Evolutionary conservation across 2,329 filamentous ascomycete genomes (phyloP).

Genomic region (Lithohypha guttulata): DNA sequence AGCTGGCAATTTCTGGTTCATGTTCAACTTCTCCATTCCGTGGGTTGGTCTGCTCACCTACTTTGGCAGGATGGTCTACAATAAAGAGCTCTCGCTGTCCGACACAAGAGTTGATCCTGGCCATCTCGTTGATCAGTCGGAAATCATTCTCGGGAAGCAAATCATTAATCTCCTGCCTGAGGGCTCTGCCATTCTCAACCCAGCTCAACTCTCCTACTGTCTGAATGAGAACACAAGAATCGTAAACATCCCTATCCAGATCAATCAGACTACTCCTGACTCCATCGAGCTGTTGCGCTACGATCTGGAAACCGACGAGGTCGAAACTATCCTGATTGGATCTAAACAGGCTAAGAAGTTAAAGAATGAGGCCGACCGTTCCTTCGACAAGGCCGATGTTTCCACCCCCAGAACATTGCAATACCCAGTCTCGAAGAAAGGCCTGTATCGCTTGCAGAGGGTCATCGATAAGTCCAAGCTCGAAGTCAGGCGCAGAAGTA

Average conservation of each 20-base stretch:
- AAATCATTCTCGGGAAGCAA: constrained; percentile 88
- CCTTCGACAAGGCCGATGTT: constrained; percentile 36
- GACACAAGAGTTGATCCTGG: constrained; percentile 84
- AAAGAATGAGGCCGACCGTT: constrained; percentile 58
- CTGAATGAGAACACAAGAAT: constrained; percentile 53
- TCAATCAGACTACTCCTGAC: constrained; percentile 86
- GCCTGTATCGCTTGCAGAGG: constrained; percentile 72
- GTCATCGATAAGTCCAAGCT: constrained; percentile 91
- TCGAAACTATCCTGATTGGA: constrained; percentile 68
- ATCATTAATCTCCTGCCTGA: constrained; percentile 97
- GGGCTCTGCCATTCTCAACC: constrained; percentile 85
- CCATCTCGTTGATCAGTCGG: constrained; percentile 79
- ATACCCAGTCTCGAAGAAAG: constrained; percentile 71
- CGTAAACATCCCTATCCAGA: constrained; percentile 67
- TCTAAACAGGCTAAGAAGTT: constrained; percentile 65
- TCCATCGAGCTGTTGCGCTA: constrained; percentile 80
- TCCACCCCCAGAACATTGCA: constrained; percentile 56
- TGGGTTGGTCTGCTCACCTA: constrained; percentile 62
- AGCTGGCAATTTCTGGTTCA: constrained; percentile 68
- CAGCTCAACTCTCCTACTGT: constrained; percentile 69
- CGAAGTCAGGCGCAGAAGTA: constrained; percentile 66
- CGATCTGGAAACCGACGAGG: constrained; percentile 68
- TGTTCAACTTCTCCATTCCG: constrained; percentile 82
- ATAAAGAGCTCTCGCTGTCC: constrained; percentile 86
- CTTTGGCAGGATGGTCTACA: constrained; percentile 71